phyloP scores from a whole-genome alignment of 495 filamentous ascomycete species.

The Penicillium paxilli region DNA sequence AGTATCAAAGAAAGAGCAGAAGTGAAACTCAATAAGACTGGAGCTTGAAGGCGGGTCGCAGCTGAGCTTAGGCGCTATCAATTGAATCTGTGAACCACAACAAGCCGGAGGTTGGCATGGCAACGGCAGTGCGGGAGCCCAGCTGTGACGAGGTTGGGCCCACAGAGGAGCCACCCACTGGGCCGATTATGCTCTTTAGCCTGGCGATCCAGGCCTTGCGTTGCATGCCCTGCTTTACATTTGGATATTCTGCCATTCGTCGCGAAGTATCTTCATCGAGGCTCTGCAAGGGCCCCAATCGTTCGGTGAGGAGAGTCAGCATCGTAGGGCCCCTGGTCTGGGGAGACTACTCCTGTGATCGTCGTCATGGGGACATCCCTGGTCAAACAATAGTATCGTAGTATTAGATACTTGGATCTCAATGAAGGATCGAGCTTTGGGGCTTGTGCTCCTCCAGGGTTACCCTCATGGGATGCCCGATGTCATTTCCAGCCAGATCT shows the following conservation, averaged over 20 bases:
- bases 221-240: slow-evolving; percentile 1
- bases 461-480: background rate
- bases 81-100: slow-evolving; percentile 43
- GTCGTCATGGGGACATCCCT: slow-evolving; percentile 26
- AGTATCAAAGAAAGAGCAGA: slow-evolving; percentile 16
- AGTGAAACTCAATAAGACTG: slow-evolving; percentile 29
- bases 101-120: slow-evolving; percentile 45
- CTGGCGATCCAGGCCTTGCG: slow-evolving; percentile 10
- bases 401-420: slow-evolving; percentile 11
- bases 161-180: slow-evolving; percentile 12
- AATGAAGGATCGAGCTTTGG: slow-evolving; percentile 5
- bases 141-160: slow-evolving; percentile 26
- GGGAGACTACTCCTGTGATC: slow-evolving; percentile 11
- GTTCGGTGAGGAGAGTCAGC: slow-evolving; percentile 19
- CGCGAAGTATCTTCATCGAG: background rate
- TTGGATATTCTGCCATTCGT: background rate
- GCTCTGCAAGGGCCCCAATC: slow-evolving; percentile 22
- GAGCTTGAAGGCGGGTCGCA: slow-evolving; percentile 23
- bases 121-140: slow-evolving; percentile 42
- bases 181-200: slow-evolving; percentile 10
- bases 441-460: slow-evolving; percentile 6
- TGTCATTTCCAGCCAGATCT: slow-evolving; percentile 16
- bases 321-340: slow-evolving; percentile 3
- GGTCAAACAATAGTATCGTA: slow-evolving; percentile 2
- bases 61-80: slow-evolving; percentile 35